Evolutionary conservation across 345 rosid species (phyloP), one percentile per base, ranked within the genome.

Genomic region (Capsella bursapastoris): DNA sequence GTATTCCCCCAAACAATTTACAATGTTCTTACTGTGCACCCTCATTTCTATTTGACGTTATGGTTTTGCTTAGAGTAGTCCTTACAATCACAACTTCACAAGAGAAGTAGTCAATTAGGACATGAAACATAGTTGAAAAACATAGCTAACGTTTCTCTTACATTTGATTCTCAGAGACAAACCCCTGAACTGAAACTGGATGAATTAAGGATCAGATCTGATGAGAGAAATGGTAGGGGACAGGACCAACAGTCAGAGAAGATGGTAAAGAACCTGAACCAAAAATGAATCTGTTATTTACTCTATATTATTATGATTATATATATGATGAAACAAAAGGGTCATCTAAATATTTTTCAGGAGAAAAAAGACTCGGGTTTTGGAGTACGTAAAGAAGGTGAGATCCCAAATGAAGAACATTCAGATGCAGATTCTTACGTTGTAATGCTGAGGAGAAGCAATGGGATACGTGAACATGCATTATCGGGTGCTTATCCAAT

Each of bases 401-500:
- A 55, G 59, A 55, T 29, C 31, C 9, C 15, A 28, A 9, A 1
- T 13, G 7, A 14, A 2, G 3, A 44, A 13, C 7, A 2, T 6
- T 14, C 49, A 44, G 6, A 41, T 41, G 6, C n/a, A 11, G 45
- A 41, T 6, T 41, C 45, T 11, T 0, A 44, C 49, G 57, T 5
- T 52, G 40, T 8, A 13, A 8, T 57, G 14, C 43, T 9, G 25
- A 57, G 44, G 4, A 57, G 28, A 57, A 34, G 28, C 63, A 28
- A 57, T 5, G 2, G 15, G 48, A 43, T 0, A 13, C 1, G 1
- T 14, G 15, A 5, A 13, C 15, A 14, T 5, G 57, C 25, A 8
- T 27, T 16, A 57, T 34, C 61, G 34, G 57, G 78, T 65, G 71
- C 64, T 32, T 84, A 88, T 74, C 92, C 87, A 7, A 80, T 80